Base-by-base conservation (phyloP, 208 protist genomes). In the Phytomonas francai region DNA sequence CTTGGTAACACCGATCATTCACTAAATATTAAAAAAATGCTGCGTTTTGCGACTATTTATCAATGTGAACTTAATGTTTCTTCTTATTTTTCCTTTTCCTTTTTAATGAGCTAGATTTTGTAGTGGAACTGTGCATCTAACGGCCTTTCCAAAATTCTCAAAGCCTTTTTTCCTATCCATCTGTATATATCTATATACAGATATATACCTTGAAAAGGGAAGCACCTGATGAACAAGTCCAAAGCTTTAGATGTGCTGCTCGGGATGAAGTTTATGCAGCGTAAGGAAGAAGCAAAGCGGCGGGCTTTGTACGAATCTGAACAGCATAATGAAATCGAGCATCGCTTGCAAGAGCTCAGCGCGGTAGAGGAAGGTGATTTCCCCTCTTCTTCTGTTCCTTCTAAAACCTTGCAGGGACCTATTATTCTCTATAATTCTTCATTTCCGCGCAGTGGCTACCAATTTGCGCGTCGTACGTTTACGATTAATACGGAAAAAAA, bases 251-350 rank as follows among this genome's bases (percentile, higher is more conserved):
- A 96, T 49, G 73, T 89, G 30, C 86, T 96, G 27, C 81, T 85
- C 3, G 79, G 86, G 72, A 93, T 96, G 90, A 96, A 93, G 73
- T 96, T 96, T 67, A 96, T 96, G 90, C 90, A 96, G 71, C 87
- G 90, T 45, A 93, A 93, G 72, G 87, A 96, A 59, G 90, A 96
- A 67, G 80, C 78, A 28, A 89, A 89, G 72, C 83, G 87, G 2
- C 80, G 90, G 16, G 82, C 83, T 39, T 68, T 82, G 31, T 92
- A 88, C 78, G 87, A 96, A 65, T 49, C 75, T 0, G 67, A 87
- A 39, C 90, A 89, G 39, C 73, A 79, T 19, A 80, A 84, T 61
- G 68, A 77, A 51, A 58, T 90, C n/a, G 77, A 83, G 49, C 76
- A 78, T 14, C 77, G 78, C 22, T 57, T 91, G 14, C 63, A 63